phyloP scores from a whole-genome alignment of 2,329 filamentous ascomycete genomes.

The Aspergillus quadrilineatus region DNA sequence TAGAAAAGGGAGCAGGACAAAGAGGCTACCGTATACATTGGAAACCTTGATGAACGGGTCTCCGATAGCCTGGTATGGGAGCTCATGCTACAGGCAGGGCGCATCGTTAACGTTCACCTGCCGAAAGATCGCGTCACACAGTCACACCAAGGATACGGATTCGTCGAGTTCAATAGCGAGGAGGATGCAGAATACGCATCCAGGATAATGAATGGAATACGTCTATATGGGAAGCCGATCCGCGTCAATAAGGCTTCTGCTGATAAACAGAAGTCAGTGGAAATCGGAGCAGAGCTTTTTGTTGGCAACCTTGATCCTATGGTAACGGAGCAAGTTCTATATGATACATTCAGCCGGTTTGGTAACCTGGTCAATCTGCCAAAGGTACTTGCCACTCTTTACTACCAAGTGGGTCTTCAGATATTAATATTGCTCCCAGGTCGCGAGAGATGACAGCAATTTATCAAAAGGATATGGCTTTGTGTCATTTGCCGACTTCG shows the following conservation, averaged over 20 bases:
- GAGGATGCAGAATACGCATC: slow-evolving; percentile 96
- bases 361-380: slow-evolving; percentile 79
- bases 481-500: slow-evolving; percentile 88
- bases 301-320: slow-evolving; percentile 91
- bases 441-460: slow-evolving; percentile 81
- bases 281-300: slow-evolving; percentile 95
- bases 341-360: slow-evolving; percentile 92
- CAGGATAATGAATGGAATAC: slow-evolving; percentile 93
- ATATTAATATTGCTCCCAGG: slow-evolving; percentile 39
- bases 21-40: slow-evolving; percentile 95
- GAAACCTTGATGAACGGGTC: slow-evolving; percentile 96
- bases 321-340: slow-evolving; percentile 93
- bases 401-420: slow-evolving; percentile 5
- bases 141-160: slow-evolving; percentile 95
- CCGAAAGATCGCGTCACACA: slow-evolving; percentile 98
- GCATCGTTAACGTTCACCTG: slow-evolving; percentile 96
- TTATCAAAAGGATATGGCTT: slow-evolving; percentile 95
- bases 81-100: slow-evolving; percentile 95
- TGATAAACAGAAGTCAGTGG: slow-evolving; percentile 89
- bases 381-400: slow-evolving; percentile 59
- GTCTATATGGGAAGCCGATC: slow-evolving; percentile 89
- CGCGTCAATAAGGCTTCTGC: slow-evolving; percentile 92
- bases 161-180: slow-evolving; percentile 96
- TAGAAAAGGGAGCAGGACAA: slow-evolving; percentile 87
- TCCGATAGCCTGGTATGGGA: slow-evolving; percentile 91